Evolutionary conservation across 768 basidiomycete species (phyloP).

Genomic region (Tubosaeta sp.): DNA sequence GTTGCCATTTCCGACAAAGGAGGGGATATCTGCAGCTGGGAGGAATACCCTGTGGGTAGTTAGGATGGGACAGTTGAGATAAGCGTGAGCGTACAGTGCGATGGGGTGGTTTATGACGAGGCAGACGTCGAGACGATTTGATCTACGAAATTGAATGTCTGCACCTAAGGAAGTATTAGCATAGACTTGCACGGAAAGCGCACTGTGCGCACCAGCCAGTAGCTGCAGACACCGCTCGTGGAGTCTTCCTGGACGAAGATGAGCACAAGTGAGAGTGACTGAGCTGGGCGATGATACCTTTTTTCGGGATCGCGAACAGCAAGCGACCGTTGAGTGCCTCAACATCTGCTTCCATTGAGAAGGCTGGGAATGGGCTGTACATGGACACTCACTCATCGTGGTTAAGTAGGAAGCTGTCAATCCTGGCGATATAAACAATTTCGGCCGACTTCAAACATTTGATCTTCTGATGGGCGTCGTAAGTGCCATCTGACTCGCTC

Average conservation of each 20-base stretch:
- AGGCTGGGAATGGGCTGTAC: neutral
- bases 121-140: constrained; percentile 85
- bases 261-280: neutral
- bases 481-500: no score
- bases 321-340: constrained; percentile 80
- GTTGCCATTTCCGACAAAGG: constrained; percentile 96
- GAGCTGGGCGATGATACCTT: constrained; percentile 50
- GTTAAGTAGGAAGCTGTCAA: neutral
- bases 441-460: neutral
- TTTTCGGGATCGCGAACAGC: constrained; percentile 96
- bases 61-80: neutral
- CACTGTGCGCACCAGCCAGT: constrained; percentile 60
- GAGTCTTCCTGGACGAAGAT: constrained; percentile 59
- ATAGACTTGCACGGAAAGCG: neutral
- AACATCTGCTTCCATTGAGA: constrained; percentile 41
- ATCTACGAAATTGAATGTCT: constrained; percentile 90
- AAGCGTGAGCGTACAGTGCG: constrained; percentile 60
- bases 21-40: constrained; percentile 94
- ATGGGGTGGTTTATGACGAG: constrained; percentile 92
- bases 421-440: neutral
- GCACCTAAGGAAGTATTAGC: constrained; percentile 52
- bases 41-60: constrained; percentile 73
- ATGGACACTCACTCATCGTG: constrained; percentile 22
- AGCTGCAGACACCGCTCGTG: constrained; percentile 88
- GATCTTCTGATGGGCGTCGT: neutral